Percentiles rank a stretch among this genome's conserved stretches.
These are phyloP conservation scores for Ustilago bromivora DNA, from an alignment of 1,284 basidiomycete genomes.

Conservation along the genomic window DNA sequence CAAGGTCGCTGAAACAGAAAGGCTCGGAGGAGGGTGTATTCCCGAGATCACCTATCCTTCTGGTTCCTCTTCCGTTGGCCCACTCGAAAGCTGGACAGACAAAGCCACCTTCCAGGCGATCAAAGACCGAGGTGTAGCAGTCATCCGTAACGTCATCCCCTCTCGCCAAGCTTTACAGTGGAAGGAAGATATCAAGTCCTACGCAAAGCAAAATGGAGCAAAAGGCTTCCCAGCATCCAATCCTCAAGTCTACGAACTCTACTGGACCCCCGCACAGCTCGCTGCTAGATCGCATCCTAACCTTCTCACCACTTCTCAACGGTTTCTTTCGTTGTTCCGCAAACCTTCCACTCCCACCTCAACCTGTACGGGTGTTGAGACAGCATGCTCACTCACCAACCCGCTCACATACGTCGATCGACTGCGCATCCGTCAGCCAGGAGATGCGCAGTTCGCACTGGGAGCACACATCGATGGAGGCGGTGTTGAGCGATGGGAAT, in stretches of 20 bases:
- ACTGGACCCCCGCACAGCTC: conserved; percentile 55
- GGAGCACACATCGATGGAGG: conserved; percentile 84
- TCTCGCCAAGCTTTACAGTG: conserved; percentile 31
- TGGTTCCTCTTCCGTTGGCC: not conserved
- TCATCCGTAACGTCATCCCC: conserved; percentile 54
- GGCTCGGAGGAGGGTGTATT: conserved; percentile 29
- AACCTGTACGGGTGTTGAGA: not conserved
- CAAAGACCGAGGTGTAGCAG: conserved; percentile 49
- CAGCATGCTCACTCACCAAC: conserved; percentile 74
- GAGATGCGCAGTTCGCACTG: conserved; percentile 78
- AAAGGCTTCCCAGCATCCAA: conserved; percentile 59
- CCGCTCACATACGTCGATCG: conserved; percentile 82
- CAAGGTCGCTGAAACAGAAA: conserved; percentile 26
- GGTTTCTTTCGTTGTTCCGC: conserved; percentile 54
- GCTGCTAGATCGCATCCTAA: conserved; percentile 49
- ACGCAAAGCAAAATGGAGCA: conserved; percentile 45
- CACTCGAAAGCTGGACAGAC: conserved; percentile 42
- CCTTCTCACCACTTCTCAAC: conserved; percentile 38
- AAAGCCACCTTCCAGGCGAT: conserved; percentile 31
- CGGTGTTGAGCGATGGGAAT: conserved; percentile 83
- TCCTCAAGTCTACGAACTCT: conserved; percentile 61
- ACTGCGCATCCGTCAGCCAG: conserved; percentile 79
- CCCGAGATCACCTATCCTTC: conserved; percentile 45
- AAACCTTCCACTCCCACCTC: conserved; percentile 13
- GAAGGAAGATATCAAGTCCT: conserved; percentile 50